Percentiles rank a stretch among this genome's conserved stretches.
Evolutionary conservation across 306 rosid species (phyloP).

Genomic region (Cicer judaicum): DNA sequence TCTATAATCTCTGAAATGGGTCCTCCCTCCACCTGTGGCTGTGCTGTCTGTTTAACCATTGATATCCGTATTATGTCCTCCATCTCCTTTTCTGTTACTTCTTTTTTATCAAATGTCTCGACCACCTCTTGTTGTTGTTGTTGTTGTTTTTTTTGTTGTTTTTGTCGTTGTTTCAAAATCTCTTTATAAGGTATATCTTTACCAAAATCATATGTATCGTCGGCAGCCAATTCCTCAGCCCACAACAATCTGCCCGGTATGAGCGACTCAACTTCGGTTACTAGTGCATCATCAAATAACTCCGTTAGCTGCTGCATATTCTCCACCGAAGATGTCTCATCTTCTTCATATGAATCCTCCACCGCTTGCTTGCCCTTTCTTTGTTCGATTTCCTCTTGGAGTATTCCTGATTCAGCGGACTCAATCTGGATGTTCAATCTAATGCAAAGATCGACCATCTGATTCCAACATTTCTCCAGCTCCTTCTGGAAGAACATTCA

Average conservation of each 20-base stretch:
- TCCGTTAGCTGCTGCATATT: too few relatives aligned
- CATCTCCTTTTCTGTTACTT: too few relatives aligned
- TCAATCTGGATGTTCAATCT: background rate
- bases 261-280: too few relatives aligned
- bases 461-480: background rate
- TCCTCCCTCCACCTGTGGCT: too few relatives aligned
- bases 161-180: background rate
- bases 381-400: background rate
- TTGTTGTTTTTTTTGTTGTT: background rate
- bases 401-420: background rate
- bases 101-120: background rate
- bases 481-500: background rate
- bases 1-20: background rate
- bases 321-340: background rate
- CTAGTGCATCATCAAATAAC: too few relatives aligned
- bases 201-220: too few relatives aligned
- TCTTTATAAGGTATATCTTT: too few relatives aligned
- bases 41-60: too few relatives aligned
- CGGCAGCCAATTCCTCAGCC: too few relatives aligned
- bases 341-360: background rate
- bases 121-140: background rate
- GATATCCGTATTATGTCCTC: background rate
- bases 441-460: background rate
- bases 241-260: too few relatives aligned
- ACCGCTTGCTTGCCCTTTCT: background rate